phyloP scores from a whole-genome alignment of 306 rosid genomes.

The Aeschynomene evenia region DNA sequence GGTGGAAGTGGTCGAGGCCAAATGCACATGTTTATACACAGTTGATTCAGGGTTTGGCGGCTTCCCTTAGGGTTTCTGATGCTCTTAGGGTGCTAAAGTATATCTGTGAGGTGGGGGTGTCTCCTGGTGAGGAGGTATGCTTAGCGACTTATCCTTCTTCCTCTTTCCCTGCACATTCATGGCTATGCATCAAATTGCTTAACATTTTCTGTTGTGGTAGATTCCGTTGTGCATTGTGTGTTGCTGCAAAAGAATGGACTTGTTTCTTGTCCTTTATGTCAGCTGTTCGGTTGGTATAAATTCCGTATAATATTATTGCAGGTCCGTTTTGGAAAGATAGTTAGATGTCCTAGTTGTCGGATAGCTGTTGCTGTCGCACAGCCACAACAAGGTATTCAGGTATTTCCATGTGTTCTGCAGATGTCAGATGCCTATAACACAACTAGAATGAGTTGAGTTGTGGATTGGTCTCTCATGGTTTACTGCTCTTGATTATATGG shows the following conservation, averaged over 20 bases:
- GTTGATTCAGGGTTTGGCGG: conserved; percentile 78
- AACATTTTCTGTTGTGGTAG: not conserved
- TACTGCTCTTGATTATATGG: not conserved
- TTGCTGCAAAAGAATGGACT: conserved; percentile 5
- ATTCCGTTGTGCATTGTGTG: not conserved
- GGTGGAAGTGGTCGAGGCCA: conserved; percentile 94
- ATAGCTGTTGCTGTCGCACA: conserved; percentile 90
- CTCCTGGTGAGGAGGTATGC: conserved; percentile 89
- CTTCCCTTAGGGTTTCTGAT: conserved; percentile 83
- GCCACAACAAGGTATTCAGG: conserved; percentile 98
- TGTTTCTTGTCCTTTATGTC: not conserved
- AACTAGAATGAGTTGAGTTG: not conserved
- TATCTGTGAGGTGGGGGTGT: conserved; percentile 80
- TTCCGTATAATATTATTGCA: conserved; percentile 34
- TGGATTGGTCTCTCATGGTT: conserved; percentile 2
- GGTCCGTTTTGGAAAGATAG: conserved; percentile 96
- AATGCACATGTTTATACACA: conserved; percentile 57
- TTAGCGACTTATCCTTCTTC: not conserved
- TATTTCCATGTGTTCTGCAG: conserved; percentile 25
- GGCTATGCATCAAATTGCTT: not conserved
- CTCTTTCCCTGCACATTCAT: not conserved
- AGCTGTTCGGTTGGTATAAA: not conserved
- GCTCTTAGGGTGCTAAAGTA: conserved; percentile 69
- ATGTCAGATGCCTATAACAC: not conserved
- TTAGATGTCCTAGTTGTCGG: conserved; percentile 85